phyloP scores from a whole-genome alignment of 2,329 filamentous ascomycete genomes.

The Botrytis fabae region DNA sequence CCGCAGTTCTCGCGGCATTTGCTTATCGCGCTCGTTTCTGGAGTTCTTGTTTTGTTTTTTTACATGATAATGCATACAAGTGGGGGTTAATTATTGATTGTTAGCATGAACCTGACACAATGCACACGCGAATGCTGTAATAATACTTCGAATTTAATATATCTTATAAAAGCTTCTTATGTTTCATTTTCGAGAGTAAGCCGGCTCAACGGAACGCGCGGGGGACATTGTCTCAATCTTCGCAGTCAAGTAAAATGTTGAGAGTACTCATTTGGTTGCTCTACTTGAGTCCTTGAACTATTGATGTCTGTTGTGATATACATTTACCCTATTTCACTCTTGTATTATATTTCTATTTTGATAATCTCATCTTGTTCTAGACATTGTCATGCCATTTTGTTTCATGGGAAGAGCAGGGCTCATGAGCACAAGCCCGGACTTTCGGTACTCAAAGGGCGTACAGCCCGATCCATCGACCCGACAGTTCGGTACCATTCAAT shows the following conservation, averaged over 20 bases:
- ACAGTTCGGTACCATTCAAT: background rate
- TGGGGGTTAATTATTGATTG: constrained; percentile 9
- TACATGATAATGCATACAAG: constrained; percentile 6
- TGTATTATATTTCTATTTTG: background rate
- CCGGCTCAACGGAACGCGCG: background rate
- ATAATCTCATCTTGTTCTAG: background rate
- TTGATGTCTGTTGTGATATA: background rate
- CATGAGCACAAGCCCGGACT: background rate
- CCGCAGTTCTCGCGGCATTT: constrained; percentile 5
- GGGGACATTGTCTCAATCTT: background rate
- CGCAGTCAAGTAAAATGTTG: background rate
- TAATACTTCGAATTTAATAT: constrained; percentile 12
- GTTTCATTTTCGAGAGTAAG: background rate
- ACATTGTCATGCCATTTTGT: background rate
- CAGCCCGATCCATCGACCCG: constrained; percentile 8
- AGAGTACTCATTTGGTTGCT: background rate
- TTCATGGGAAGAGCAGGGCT: background rate
- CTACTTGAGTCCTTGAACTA: too few species aligned
- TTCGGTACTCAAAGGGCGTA: background rate
- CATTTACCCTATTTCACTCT: background rate
- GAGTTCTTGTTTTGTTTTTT: background rate
- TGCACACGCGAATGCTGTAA: constrained; percentile 17
- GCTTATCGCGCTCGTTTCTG: constrained; percentile 10
- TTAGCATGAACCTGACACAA: constrained; percentile 8
- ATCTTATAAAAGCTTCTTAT: background rate